These are phyloP conservation scores for Nitzschia sp. DNA, from an alignment of 108 stramenopile genomes.

Conservation along the genomic window DNA sequence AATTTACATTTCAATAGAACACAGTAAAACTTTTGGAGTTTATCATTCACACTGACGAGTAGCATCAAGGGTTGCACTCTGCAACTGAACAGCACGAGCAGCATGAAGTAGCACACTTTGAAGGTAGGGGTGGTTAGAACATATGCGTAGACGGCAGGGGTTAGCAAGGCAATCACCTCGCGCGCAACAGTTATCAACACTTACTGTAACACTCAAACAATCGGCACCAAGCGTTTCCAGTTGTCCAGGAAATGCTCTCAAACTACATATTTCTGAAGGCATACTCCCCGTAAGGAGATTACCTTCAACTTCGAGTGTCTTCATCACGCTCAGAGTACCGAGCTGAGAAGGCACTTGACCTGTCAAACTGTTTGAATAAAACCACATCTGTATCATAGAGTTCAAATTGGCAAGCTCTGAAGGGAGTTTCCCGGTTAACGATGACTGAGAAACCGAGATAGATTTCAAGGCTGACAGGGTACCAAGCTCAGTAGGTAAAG, in stretches of 20 bases:
- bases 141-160: background rate
- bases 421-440: constrained; percentile 24
- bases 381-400: constrained; percentile 32
- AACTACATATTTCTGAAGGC: constrained; percentile 26
- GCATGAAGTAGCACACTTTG: too few relatives aligned
- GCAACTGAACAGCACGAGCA: too few relatives aligned
- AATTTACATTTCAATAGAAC: too few relatives aligned
- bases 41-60: too few relatives aligned
- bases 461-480: constrained; percentile 22
- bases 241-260: constrained; percentile 12
- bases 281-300: constrained; percentile 31
- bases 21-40: too few relatives aligned
- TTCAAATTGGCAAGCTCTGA: constrained; percentile 24
- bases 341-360: constrained; percentile 31
- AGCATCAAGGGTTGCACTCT: too few relatives aligned
- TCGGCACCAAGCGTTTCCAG: constrained; percentile 26
- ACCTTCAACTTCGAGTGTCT: constrained; percentile 30
- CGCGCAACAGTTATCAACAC: too few relatives aligned
- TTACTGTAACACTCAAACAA: constrained; percentile 16
- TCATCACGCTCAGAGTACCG: constrained; percentile 4
- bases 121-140: background rate
- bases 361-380: constrained; percentile 27
- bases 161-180: background rate
- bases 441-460: constrained; percentile 20
- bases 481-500: constrained; percentile 28